phyloP scores from a whole-genome alignment of 306 rosid genomes.

The Abrus pulchellus region DNA sequence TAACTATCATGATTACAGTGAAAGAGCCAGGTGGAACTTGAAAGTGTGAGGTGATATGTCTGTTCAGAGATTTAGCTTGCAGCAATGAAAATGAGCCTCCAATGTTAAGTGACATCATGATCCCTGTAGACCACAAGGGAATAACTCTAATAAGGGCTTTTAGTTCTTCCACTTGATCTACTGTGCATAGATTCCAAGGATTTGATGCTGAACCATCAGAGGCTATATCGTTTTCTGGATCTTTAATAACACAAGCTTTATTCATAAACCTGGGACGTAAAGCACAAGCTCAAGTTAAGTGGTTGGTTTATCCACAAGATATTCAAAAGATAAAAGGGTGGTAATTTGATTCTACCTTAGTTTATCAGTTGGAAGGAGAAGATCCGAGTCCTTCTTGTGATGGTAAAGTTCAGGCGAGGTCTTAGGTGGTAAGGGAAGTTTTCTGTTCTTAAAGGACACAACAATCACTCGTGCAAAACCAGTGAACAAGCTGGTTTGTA shows the following conservation, averaged over 20 bases:
- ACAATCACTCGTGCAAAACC: conserved; percentile 63
- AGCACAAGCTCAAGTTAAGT: neutral
- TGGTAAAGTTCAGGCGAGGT: conserved; percentile 52
- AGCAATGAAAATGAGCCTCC: conserved; percentile 67
- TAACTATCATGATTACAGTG: conserved; percentile 48
- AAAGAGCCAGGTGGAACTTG: conserved; percentile 75
- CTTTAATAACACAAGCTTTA: conserved; percentile 66
- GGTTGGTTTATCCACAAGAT: neutral
- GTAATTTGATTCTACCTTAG: conserved; percentile 58
- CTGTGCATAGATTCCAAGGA: conserved; percentile 75
- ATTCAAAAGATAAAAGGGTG: neutral
- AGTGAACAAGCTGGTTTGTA: conserved; percentile 60
- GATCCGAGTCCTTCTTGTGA: conserved; percentile 53
- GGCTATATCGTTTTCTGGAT: conserved; percentile 56
- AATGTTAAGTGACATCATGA: conserved; percentile 61
- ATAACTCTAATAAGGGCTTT: conserved; percentile 69
- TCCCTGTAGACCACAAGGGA: conserved; percentile 79
- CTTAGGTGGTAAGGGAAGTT: conserved; percentile 50
- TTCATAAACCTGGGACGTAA: conserved; percentile 62
- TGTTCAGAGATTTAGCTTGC: conserved; percentile 74
- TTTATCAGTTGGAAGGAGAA: conserved; percentile 62
- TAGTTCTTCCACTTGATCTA: conserved; percentile 75
- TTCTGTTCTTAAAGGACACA: conserved; percentile 63
- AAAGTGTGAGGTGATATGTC: conserved; percentile 61
- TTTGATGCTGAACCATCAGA: conserved; percentile 65